Conservation (phyloP, 2,329 filamentous ascomycete genomes). For the Monilinia vaccinii-corymbosi region DNA sequence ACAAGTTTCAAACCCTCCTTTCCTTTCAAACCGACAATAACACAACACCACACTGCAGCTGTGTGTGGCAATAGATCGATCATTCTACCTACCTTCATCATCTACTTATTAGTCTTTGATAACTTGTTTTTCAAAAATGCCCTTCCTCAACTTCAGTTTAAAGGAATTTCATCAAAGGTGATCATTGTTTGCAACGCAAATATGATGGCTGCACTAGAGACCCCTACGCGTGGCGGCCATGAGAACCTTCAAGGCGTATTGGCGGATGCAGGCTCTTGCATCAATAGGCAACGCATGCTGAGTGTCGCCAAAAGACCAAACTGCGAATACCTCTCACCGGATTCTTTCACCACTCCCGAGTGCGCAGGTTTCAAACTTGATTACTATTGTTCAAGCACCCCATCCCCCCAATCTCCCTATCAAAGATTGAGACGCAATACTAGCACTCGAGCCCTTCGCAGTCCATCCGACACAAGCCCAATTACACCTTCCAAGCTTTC, state of each 20-base stretch:
- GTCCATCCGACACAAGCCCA: neutral
- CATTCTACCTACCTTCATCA: neutral
- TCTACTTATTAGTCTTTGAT: neutral
- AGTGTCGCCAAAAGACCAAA: neutral
- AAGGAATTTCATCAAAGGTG: neutral
- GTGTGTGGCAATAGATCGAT: neutral
- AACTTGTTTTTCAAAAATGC: neutral
- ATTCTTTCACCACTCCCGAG: neutral
- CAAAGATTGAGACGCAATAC: neutral
- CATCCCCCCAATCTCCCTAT: neutral
- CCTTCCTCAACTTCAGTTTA: neutral
- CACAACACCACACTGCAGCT: neutral
- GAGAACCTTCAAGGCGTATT: neutral
- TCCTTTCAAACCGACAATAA: neutral
- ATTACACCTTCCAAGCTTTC: slow-evolving; percentile 2
- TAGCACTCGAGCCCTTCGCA: neutral
- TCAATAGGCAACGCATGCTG: neutral
- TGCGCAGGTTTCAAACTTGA: neutral
- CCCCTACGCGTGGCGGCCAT: neutral
- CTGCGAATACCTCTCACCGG: neutral
- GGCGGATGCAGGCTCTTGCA: neutral
- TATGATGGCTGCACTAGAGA: neutral
- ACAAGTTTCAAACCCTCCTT: neutral
- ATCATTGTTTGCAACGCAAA: neutral
- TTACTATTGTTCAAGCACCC: neutral